Evolutionary conservation across 768 basidiomycete genomes (phyloP).

Genomic region (Calocybe gangraenosa): DNA sequence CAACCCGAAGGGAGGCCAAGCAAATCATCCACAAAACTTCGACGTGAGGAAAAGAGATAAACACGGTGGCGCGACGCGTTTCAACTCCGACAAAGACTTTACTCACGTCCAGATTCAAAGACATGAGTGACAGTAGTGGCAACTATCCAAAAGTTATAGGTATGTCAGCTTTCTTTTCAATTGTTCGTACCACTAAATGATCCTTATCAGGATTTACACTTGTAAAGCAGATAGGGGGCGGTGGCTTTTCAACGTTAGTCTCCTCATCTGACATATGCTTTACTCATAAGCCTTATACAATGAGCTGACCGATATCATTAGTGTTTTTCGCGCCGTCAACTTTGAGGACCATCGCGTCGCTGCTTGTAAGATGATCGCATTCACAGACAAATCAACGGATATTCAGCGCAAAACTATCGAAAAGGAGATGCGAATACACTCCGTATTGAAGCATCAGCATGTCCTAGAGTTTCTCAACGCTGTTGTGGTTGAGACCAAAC

Average conservation of each 20-base stretch:
- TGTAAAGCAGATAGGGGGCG: constrained; percentile 76
- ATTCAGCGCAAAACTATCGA: constrained; percentile 76
- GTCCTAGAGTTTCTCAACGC: constrained; percentile 84
- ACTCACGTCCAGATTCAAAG: neutral
- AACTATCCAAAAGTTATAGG: constrained; percentile 41
- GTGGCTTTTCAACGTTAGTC: constrained; percentile 80
- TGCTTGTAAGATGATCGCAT: constrained; percentile 79
- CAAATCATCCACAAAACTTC: too few relatives aligned
- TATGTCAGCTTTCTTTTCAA: constrained; percentile 15
- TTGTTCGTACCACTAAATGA: neutral
- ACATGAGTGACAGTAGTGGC: constrained; percentile 5
- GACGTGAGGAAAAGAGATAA: too few relatives aligned
- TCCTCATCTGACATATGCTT: neutral
- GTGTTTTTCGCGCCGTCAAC: constrained; percentile 83
- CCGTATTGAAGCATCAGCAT: constrained; percentile 70
- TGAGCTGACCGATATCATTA: constrained; percentile 23
- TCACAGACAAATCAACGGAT: constrained; percentile 60
- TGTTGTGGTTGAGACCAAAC: constrained; percentile 65
- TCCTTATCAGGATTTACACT: constrained; percentile 57
- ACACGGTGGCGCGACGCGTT: too few relatives aligned
- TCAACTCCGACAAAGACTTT: too few relatives aligned
- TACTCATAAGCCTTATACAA: too few relatives aligned
- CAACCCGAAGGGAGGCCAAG: too few relatives aligned
- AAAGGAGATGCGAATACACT: constrained; percentile 90
- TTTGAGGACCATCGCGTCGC: constrained; percentile 61